Evolutionary conservation across 31 red algal species (phyloP).

Genomic region (Bonnemaisonia californica): DNA sequence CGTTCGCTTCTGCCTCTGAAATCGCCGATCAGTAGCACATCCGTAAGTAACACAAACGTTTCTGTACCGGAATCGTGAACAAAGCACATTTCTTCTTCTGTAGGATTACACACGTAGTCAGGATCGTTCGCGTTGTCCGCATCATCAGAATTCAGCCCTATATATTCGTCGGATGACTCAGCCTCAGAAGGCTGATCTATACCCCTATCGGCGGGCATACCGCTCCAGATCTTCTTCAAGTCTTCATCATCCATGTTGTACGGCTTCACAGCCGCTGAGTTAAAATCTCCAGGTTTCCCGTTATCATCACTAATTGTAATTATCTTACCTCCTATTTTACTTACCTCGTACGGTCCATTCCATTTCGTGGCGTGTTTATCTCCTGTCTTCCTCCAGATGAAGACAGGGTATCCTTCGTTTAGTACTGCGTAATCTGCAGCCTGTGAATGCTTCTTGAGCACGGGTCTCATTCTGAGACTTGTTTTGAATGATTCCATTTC

Average conservation of each 20-base stretch:
- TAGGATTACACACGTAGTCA: neutral
- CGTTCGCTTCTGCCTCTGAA: neutral
- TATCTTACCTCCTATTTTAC: neutral
- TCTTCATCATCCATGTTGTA: neutral
- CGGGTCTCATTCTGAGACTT: neutral
- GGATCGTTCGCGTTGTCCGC: neutral
- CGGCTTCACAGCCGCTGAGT: neutral
- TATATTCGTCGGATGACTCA: too few relatives aligned
- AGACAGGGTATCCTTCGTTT: neutral
- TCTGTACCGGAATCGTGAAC: neutral
- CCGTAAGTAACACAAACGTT: neutral
- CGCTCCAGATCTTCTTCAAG: neutral
- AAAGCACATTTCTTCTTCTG: neutral
- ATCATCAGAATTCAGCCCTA: neutral
- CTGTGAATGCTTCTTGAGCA: neutral
- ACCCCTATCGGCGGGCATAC: neutral
- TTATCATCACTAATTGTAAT: neutral
- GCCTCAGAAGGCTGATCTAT: neutral
- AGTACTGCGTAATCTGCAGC: neutral
- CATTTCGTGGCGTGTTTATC: neutral
- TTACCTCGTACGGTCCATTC: neutral
- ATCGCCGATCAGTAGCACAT: constrained; percentile 6
- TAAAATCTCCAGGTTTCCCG: neutral
- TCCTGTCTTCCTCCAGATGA: neutral
- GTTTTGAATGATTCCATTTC: too few relatives aligned